Conservation (phyloP, 441 rosid species). For the Theobroma grandiflorum region DNA sequence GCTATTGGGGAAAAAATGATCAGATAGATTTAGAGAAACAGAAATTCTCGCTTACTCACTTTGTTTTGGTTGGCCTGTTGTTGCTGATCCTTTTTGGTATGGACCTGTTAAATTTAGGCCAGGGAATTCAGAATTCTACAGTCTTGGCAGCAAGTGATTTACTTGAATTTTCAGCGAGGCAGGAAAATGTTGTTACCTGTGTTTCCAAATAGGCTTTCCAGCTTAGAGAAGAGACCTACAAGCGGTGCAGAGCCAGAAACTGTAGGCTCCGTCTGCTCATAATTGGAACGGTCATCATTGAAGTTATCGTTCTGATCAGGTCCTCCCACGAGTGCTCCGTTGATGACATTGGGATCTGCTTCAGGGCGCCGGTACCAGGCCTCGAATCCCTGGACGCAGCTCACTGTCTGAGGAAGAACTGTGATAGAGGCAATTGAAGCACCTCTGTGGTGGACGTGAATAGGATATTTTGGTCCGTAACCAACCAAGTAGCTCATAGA, state of each 20-base stretch:
- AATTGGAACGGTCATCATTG: conserved; percentile 64
- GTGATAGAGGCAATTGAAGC: conserved; percentile 73
- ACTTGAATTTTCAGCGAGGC: background rate
- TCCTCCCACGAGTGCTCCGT: conserved; percentile 93
- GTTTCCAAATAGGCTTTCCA: conserved; percentile 47
- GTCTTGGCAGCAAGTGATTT: background rate
- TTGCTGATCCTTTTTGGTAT: conserved; percentile 35
- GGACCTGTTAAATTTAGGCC: conserved; percentile 37
- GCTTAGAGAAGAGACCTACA: conserved; percentile 80
- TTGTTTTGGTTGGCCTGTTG: conserved; percentile 23
- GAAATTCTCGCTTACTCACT: conserved; percentile 18
- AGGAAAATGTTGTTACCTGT: conserved; percentile 25
- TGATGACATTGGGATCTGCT: conserved; percentile 70
- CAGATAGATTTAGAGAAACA: no score
- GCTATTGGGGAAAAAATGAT: background rate
- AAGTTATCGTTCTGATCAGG: conserved; percentile 79
- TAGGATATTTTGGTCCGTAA: conserved; percentile 69
- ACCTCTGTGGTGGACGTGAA: conserved; percentile 86
- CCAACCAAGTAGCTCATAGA: conserved; percentile 84
- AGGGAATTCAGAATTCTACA: background rate
- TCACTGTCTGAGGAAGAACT: conserved; percentile 50
- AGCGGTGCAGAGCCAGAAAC: conserved; percentile 76
- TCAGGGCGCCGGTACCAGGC: conserved; percentile 68
- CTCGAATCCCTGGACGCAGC: conserved; percentile 79
- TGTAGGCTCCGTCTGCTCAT: conserved; percentile 87